phyloP scores from a whole-genome alignment of 495 filamentous ascomycete genomes.

The Jackrogersella multiformis region DNA sequence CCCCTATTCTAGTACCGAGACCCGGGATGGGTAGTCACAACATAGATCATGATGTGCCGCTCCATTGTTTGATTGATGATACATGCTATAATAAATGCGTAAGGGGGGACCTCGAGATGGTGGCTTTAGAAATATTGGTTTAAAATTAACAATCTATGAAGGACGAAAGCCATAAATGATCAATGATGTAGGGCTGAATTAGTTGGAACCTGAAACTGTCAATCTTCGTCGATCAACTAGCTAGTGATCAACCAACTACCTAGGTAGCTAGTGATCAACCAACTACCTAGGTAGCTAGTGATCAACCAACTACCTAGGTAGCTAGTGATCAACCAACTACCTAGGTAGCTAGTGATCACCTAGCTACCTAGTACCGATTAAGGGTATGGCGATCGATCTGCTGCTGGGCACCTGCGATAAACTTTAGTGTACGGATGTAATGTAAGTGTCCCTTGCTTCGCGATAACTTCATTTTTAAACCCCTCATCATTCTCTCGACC shows the following conservation, averaged over 20 bases:
- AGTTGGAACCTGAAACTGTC: constrained; percentile 10
- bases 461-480: not conserved
- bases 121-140: constrained; percentile 2
- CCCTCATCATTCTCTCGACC: not conserved
- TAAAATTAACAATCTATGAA: not conserved
- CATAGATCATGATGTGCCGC: not conserved
- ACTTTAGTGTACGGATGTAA: too few relatives aligned
- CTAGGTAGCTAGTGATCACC: too few relatives aligned
- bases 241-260: too few relatives aligned
- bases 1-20: not conserved
- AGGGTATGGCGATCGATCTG: constrained; percentile 19
- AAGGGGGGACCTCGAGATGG: not conserved
- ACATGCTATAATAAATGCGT: not conserved
- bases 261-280: too few relatives aligned
- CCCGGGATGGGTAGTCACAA: not conserved
- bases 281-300: too few relatives aligned
- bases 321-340: too few relatives aligned
- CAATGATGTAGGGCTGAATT: constrained; percentile 26
- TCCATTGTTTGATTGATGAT: not conserved
- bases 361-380: constrained; percentile 2
- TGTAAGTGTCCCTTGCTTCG: not conserved
- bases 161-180: not conserved
- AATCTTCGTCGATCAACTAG: constrained; percentile 28
- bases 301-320: too few relatives aligned
- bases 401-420: too few relatives aligned